Percentiles rank a stretch among this genome's conserved stretches.
phyloP scores from a whole-genome alignment of 805 yeast species.

The Kregervanrija pseudodelftensis region DNA sequence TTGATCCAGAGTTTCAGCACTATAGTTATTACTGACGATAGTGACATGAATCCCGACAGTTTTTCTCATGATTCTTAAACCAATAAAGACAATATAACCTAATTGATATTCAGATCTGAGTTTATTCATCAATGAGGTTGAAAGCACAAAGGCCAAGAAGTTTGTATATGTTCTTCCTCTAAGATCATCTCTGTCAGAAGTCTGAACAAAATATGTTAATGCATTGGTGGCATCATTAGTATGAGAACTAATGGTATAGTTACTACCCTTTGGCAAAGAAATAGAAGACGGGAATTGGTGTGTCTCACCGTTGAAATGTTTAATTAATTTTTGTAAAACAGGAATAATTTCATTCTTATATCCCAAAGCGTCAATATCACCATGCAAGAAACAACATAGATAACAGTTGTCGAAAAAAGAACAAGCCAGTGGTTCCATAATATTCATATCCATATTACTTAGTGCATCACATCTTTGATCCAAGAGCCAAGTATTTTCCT shows the following conservation, averaged over 20 bases:
- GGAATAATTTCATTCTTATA: slow-evolving; percentile 9
- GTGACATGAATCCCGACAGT: slow-evolving; percentile 54
- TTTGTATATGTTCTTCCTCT: slow-evolving; percentile 34
- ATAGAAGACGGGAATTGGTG: slow-evolving; percentile 31
- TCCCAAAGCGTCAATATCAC: slow-evolving; percentile 29
- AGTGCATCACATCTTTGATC: slow-evolving; percentile 50
- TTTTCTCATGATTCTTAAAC: slow-evolving; percentile 41
- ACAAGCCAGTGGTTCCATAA: slow-evolving; percentile 26
- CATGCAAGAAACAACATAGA: slow-evolving; percentile 42
- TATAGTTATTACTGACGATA: slow-evolving; percentile 43
- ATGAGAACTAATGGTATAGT: slow-evolving; percentile 26
- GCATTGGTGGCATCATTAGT: slow-evolving; percentile 49
- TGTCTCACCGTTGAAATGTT: slow-evolving; percentile 8
- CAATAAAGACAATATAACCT: slow-evolving; percentile 58
- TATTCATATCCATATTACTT: slow-evolving; percentile 37
- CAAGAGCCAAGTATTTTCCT: slow-evolving; percentile 46
- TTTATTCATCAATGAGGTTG: slow-evolving; percentile 36
- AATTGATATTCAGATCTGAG: slow-evolving; percentile 50
- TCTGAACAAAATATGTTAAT: slow-evolving; percentile 48
- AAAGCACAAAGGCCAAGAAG: slow-evolving; percentile 40
- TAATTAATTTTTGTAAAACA: slow-evolving; percentile 8
- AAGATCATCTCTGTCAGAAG: slow-evolving; percentile 39
- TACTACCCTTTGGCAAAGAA: slow-evolving; percentile 29
- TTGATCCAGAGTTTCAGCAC: slow-evolving; percentile 33
- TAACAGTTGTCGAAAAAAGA: slow-evolving; percentile 25